Conservation (phyloP, 768 basidiomycete genomes). For the Clathrus columnatus region DNA sequence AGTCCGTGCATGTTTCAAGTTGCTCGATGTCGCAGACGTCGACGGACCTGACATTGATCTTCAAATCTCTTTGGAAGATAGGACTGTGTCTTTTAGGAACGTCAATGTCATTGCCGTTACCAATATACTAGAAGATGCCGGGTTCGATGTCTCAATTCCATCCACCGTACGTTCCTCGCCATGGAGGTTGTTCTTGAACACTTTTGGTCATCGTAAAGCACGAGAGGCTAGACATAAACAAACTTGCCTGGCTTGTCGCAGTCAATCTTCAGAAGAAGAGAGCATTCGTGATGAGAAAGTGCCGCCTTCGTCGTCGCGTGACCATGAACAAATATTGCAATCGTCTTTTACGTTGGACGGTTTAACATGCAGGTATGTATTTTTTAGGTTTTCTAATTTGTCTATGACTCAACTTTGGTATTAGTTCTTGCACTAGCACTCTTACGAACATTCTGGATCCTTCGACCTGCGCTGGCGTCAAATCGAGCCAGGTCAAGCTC, state of each 20-base stretch:
- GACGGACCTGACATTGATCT: not conserved
- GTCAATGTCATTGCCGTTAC: not conserved
- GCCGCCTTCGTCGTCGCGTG: not conserved
- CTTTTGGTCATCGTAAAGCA: not conserved
- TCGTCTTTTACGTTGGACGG: constrained; percentile 7
- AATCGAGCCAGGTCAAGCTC: constrained; percentile 1
- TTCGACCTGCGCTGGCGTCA: constrained; percentile 1
- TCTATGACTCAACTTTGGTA: not conserved
- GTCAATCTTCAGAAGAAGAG: too few species aligned
- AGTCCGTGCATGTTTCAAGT: not conserved
- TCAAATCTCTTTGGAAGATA: not conserved
- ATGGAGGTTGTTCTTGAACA: not conserved
- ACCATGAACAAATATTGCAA: not conserved
- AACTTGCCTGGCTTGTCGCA: constrained; percentile 3
- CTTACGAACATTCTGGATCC: not conserved
- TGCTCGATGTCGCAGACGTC: not conserved
- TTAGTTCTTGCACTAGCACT: constrained; percentile 3
- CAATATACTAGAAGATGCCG: not conserved
- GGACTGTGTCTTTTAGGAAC: not conserved
- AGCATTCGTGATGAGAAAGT: not conserved
- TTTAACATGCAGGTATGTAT: constrained; percentile 5
- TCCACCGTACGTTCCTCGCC: not conserved
- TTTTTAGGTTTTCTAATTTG: not conserved
- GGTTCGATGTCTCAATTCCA: not conserved
- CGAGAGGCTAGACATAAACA: constrained; percentile 2